Percentiles rank a stretch among this genome's conserved stretches.
These are phyloP conservation scores for Aspergillus eucalypticola DNA, from an alignment of 2,329 filamentous ascomycete genomes.

Conservation along the genomic window DNA sequence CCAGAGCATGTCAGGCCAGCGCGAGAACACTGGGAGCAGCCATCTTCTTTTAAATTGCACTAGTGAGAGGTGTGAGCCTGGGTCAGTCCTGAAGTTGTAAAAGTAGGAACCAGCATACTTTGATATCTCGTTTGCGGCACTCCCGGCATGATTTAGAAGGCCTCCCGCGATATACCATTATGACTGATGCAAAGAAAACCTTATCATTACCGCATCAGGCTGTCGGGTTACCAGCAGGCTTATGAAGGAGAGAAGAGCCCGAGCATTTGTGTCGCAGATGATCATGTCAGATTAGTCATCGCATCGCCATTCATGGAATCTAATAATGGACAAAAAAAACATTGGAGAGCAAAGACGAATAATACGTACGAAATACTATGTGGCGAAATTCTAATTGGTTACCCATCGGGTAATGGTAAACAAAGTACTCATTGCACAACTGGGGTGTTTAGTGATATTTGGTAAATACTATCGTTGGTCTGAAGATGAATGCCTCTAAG, in stretches of 20 bases:
- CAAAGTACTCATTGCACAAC: too few relatives aligned
- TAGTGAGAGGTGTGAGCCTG: neutral
- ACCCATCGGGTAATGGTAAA: too few relatives aligned
- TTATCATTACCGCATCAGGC: too few relatives aligned
- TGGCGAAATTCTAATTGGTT: too few relatives aligned
- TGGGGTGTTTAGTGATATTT: too few relatives aligned
- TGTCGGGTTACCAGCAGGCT: neutral
- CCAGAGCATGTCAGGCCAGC: neutral
- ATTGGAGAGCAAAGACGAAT: too few relatives aligned
- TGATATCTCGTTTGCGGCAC: constrained; percentile 8
- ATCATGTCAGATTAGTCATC: too few relatives aligned
- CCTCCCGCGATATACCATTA: constrained; percentile 8
- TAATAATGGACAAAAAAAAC: too few relatives aligned
- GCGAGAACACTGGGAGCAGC: constrained; percentile 8
- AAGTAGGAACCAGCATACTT: neutral
- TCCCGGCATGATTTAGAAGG: constrained; percentile 9
- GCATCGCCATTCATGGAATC: too few relatives aligned
- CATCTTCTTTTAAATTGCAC: constrained; percentile 6
- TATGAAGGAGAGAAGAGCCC: neutral
- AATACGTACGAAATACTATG: too few relatives aligned
- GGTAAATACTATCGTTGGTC: too few relatives aligned
- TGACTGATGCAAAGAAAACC: neutral
- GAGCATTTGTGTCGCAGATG: neutral
- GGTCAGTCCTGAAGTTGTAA: neutral
- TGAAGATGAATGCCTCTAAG: too few relatives aligned